Conservation (phyloP, 768 basidiomycete genomes). For the Rhodosporidiobolus sp. region DNA sequence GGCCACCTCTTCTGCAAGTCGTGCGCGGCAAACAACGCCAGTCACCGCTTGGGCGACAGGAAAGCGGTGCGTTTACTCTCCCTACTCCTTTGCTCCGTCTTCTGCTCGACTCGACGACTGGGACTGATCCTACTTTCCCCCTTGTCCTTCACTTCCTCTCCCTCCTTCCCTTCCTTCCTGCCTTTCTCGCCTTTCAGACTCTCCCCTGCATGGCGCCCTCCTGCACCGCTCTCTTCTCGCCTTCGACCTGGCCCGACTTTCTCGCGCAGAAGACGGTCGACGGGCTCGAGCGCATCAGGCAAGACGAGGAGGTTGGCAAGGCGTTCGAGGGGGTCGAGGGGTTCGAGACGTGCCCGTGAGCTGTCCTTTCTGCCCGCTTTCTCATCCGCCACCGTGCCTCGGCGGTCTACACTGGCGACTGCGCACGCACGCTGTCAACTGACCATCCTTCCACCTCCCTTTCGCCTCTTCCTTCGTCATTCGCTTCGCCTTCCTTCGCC, state of each 20-base stretch:
- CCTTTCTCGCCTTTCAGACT: neutral
- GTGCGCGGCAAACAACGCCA: constrained; percentile 32
- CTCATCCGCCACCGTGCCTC: too few relatives aligned
- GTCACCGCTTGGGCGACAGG: constrained; percentile 29
- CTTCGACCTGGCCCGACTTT: neutral
- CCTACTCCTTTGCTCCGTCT: too few relatives aligned
- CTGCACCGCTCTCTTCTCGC: constrained; percentile 30
- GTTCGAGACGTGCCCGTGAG: constrained; percentile 34
- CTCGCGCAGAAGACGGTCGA: constrained; percentile 20
- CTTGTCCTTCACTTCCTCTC: too few relatives aligned
- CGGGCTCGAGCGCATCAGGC: constrained; percentile 29
- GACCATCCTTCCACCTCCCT: too few relatives aligned
- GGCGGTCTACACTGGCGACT: too few relatives aligned
- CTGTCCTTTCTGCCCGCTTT: too few relatives aligned
- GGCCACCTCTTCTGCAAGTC: constrained; percentile 41
- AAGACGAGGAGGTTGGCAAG: constrained; percentile 30
- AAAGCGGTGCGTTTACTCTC: constrained; percentile 31
- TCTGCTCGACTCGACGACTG: too few relatives aligned
- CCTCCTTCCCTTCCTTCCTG: neutral
- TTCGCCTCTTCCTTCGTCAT: neutral
- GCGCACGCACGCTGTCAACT: too few relatives aligned
- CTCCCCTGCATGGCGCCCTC: constrained; percentile 41
- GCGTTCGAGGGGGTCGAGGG: constrained; percentile 37
- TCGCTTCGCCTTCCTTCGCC: too few relatives aligned
- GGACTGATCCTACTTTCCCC: too few relatives aligned